phyloP scores from a whole-genome alignment of 768 basidiomycete genomes.

The Chalciporus piperatus region DNA sequence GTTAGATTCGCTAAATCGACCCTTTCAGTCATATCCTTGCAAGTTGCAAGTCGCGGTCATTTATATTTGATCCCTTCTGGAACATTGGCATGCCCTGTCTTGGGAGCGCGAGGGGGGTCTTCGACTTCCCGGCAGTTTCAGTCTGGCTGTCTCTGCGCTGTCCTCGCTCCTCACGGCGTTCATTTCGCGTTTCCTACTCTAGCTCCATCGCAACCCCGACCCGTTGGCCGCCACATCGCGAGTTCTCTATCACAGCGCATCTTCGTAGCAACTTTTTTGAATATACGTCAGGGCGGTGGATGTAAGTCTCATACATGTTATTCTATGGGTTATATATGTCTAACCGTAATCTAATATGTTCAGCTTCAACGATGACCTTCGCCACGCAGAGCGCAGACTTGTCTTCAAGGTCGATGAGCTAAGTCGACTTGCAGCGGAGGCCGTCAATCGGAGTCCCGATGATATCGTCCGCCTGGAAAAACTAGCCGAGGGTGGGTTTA shows the following conservation, averaged over 20 bases:
- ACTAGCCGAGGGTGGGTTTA: slow-evolving; percentile 41
- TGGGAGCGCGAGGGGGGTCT: too few relatives aligned
- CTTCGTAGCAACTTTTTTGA: slow-evolving; percentile 37
- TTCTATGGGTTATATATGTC: slow-evolving; percentile 24
- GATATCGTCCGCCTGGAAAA: slow-evolving; percentile 39
- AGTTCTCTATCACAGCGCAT: slow-evolving; percentile 1
- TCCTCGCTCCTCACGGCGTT: too few relatives aligned
- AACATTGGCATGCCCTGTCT: too few relatives aligned
- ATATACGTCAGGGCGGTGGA: slow-evolving; percentile 42
- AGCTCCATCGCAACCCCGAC: too few relatives aligned
- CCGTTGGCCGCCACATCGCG: not conserved
- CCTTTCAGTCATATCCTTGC: not conserved
- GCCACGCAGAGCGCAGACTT: slow-evolving; percentile 42
- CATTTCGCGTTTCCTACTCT: too few relatives aligned
- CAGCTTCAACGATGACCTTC: slow-evolving; percentile 45
- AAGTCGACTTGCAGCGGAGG: slow-evolving; percentile 42
- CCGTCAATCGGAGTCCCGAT: slow-evolving; percentile 34
- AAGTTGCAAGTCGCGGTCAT: too few relatives aligned
- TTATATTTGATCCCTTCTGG: too few relatives aligned
- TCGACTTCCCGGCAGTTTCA: too few relatives aligned
- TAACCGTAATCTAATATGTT: slow-evolving; percentile 27
- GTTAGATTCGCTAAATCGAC: slow-evolving; percentile 4
- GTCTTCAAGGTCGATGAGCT: slow-evolving; percentile 40
- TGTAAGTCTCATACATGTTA: slow-evolving; percentile 38
- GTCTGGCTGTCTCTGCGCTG: too few relatives aligned